Conservation (phyloP, 2,329 filamentous ascomycete species). For the Aspergillus aculeatinus region DNA sequence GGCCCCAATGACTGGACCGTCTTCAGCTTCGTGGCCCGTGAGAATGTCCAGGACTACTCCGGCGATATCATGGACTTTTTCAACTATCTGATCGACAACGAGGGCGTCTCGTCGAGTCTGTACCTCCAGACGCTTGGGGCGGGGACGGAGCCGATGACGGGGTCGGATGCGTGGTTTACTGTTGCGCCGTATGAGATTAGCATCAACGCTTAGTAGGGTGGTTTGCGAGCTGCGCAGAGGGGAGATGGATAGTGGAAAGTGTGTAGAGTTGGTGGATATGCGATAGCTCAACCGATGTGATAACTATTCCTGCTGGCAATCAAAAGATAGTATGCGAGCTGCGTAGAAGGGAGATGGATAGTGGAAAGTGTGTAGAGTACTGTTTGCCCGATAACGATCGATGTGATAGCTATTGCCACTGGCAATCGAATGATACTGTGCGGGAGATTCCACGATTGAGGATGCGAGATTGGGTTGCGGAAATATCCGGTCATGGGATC, state of each 20-base stretch:
- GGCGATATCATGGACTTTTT: constrained; percentile 58
- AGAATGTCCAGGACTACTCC: constrained; percentile 49
- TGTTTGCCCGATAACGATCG: no score
- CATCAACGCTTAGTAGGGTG: not conserved
- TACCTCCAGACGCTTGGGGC: constrained; percentile 53
- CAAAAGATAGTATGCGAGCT: no score
- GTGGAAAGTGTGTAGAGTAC: no score
- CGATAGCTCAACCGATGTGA: no score
- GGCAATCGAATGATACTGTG: not conserved
- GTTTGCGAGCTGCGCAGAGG: not conserved
- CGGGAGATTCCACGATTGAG: not conserved
- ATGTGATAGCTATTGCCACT: no score
- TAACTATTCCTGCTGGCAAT: no score
- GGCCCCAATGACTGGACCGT: constrained; percentile 59
- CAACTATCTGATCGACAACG: constrained; percentile 50
- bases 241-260: no score
- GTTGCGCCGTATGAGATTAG: constrained; percentile 40
- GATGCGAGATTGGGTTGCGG: not conserved
- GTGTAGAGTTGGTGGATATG: no score
- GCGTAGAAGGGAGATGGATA: no score
- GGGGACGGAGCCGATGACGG: constrained; percentile 58
- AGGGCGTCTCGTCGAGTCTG: constrained; percentile 50
- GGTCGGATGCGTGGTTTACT: constrained; percentile 48
- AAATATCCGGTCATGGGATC: not conserved
- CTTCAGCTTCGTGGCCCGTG: constrained; percentile 54